Base-by-base conservation (phyloP, 352 stramenopile genomes). In the Pilasporangium apinafurcum region DNA sequence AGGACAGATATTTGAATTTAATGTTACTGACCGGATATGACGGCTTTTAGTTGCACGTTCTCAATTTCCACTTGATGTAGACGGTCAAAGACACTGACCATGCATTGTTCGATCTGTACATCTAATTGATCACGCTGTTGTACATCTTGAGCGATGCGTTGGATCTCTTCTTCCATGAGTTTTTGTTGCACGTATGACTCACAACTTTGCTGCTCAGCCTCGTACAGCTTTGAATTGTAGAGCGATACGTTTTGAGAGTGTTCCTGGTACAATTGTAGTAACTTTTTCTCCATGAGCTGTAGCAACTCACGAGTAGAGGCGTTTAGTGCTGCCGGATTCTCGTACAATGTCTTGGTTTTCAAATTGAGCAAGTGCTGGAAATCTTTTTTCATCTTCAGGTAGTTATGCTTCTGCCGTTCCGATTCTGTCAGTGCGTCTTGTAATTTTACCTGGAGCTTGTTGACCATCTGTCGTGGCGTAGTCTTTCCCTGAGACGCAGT, bases 11-110 rank as follows among this genome's bases (percentile, higher is more conserved):
- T n/a, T 24, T 37, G n/a, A 4, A 46, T 18, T 17, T 16, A 6
- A 14, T 48, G 9, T 12, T 40, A 22, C 8, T 53, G 20, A 5
- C n/a, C n/a, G 17, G 12, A 0, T n/a, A 28, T 18, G 17, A 39
- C 32, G 18, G 46, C 28, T 26, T 67, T 65, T 22, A 81, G 38
- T 18, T 67, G 54, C 16, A 76, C 29, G 36, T 78, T 81, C 32
- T 81, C 65, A 22, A 46, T 49, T 41, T 78, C 68, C 13, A 78
- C 62, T 26, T 73, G 53, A 24, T 66, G 65, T 33, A 81, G 53
- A n/a, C 68, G 65, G 37, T 73, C 62, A 43, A 81, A 81, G 28
- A 81, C 62, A 9, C 56, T 56, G 14, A 73, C 55, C 48, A 81
- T 68, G 45, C 68, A 81, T 48, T 75, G 62, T 48, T 81, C 65